phyloP scores from a whole-genome alignment of 352 stramenopile genomes.

The Thalassiosira exigua region DNA sequence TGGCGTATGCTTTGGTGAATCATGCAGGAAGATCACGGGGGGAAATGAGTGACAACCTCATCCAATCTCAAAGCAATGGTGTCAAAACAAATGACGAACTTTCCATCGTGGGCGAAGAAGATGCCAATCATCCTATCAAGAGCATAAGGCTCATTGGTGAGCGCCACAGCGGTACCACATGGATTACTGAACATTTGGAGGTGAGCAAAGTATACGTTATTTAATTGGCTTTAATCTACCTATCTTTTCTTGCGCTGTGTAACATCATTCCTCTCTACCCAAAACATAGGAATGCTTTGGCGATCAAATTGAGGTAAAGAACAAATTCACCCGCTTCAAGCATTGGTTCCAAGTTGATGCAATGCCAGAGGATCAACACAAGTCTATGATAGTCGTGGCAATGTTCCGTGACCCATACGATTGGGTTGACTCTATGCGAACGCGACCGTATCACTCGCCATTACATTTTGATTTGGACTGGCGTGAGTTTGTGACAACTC shows the following conservation, averaged over 20 bases:
- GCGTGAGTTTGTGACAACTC: conserved; percentile 73
- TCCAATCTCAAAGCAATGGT: no score
- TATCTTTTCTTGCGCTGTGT: no score
- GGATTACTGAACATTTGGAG: conserved; percentile 61
- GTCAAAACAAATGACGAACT: no score
- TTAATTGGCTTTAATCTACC: no score
- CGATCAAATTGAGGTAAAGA: conserved; percentile 31
- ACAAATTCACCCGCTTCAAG: conserved; percentile 53
- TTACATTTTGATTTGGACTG: conserved; percentile 63
- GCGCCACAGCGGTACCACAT: conserved; percentile 59
- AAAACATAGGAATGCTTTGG: conserved; percentile 60
- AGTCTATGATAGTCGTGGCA: conserved; percentile 78
- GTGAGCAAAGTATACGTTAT: no score
- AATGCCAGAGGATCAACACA: conserved; percentile 36
- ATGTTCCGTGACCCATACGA: conserved; percentile 83
- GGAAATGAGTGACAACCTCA: no score
- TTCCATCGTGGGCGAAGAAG: no score
- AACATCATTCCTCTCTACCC: no score
- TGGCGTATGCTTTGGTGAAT: no score
- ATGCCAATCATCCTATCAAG: conserved; percentile 5
- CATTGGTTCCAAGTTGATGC: conserved; percentile 76
- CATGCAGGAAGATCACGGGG: no score
- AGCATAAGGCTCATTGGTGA: conserved; percentile 58
- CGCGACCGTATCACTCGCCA: conserved; percentile 38
- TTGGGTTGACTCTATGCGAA: conserved; percentile 79